Evolutionary conservation across 2,329 filamentous ascomycete genomes (phyloP).

Genomic region (Claviceps cyperi): DNA sequence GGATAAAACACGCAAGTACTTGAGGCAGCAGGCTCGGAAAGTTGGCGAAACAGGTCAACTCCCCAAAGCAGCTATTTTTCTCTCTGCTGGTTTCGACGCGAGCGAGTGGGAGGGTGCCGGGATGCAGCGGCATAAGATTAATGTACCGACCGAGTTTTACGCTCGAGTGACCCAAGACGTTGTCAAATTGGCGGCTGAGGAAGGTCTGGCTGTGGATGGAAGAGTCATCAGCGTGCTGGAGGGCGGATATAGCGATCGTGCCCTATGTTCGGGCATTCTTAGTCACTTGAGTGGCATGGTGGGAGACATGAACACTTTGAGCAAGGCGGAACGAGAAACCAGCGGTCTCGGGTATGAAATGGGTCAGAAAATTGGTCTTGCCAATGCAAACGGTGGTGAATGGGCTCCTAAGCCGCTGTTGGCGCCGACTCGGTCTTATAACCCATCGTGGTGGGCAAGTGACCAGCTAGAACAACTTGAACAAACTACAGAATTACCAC

Average conservation of each 20-base stretch:
- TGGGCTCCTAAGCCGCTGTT: slow-evolving; percentile 5
- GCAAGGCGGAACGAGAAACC: slow-evolving; percentile 17
- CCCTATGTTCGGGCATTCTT: slow-evolving; percentile 72
- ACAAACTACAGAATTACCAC: slow-evolving; percentile 33
- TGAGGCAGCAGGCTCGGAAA: slow-evolving; percentile 57
- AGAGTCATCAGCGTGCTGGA: slow-evolving; percentile 87
- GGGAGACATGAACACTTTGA: slow-evolving; percentile 30
- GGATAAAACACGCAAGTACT: slow-evolving; percentile 64
- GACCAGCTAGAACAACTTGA: slow-evolving; percentile 57
- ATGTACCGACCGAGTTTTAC: slow-evolving; percentile 94
- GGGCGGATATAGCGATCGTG: slow-evolving; percentile 89
- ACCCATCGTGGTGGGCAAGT: slow-evolving; percentile 58
- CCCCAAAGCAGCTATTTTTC: slow-evolving; percentile 77
- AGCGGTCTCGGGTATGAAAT: slow-evolving; percentile 44
- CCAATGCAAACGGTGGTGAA: slow-evolving; percentile 19
- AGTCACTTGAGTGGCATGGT: slow-evolving; percentile 80
- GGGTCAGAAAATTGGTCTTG: slow-evolving; percentile 33
- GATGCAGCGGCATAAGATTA: slow-evolving; percentile 93
- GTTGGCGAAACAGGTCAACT: slow-evolving; percentile 42
- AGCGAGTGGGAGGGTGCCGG: slow-evolving; percentile 84
- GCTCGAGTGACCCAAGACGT: slow-evolving; percentile 80
- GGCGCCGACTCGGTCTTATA: slow-evolving; percentile 33
- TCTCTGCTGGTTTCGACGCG: slow-evolving; percentile 93
- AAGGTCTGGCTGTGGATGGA: slow-evolving; percentile 62
- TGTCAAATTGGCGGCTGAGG: slow-evolving; percentile 66